Base-by-base conservation (phyloP, 352 stramenopile species). In the Globisporangium paroecandrum region DNA sequence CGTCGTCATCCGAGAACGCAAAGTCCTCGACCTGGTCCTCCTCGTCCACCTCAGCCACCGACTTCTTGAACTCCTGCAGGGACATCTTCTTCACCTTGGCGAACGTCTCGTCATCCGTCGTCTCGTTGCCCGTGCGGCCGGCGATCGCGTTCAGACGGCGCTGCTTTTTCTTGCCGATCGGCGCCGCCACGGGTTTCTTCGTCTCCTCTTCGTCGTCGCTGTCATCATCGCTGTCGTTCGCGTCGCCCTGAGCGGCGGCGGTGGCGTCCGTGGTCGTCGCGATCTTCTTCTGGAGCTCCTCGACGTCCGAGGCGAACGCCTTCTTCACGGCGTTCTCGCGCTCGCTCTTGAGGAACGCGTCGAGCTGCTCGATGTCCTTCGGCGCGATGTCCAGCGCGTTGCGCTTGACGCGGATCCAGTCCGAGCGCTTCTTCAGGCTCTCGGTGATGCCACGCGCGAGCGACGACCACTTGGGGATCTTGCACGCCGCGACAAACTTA, bases 341-440 rank as follows among this genome's bases (percentile, higher is more conserved):
- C 68, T 97, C 82, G 2, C 63, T 63, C 70, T 85, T 80, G 62
- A 95, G 72, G 77, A 97, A 96, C 32, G 90, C 81, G 59, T 93
- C 83, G 76, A 98, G 93, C 61, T 91, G 81, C 41, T 83, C 84
- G 38, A 89, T 77, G 57, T 96, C 90, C 66, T 89, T 86, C 8
- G 95, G 96, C 57, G 82, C 85, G 25, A 98, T 72, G 36, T 97
- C 84, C 55, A 98, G 81, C 6, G 86, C 84, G n/a, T 89, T 90
- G 68, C 97, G 94, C 77, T 98, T 97, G 15, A 82, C 82, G 54
- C 93, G 90, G 64, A 98, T 87, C 73, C 89, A 89, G 54, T 93
- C 85, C 10, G 80, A 76, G 43, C 87, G 84, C 64, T 83, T 91
- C 66, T 91, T 87, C 15, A 94, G 75, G 51, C 79, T 89, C 46